These are phyloP conservation scores for Leccinum barrowsii DNA, from an alignment of 768 basidiomycete species.

Conservation along the genomic window DNA sequence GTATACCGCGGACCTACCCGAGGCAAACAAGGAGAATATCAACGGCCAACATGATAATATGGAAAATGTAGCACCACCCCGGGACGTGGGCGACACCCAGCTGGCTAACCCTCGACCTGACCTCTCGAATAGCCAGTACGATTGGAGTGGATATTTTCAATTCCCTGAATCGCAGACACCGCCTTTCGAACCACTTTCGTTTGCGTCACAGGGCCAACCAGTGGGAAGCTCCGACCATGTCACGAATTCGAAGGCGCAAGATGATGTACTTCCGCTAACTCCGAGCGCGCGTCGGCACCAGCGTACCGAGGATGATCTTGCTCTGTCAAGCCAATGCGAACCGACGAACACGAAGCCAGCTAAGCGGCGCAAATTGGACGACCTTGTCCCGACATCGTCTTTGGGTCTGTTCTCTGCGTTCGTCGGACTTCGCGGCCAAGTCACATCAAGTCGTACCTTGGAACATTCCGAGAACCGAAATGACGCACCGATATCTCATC, in stretches of 20 bases:
- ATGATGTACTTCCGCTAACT: slow-evolving; percentile 3
- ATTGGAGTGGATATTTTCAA: slow-evolving; percentile 24
- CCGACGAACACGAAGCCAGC: neutral
- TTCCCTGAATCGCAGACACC: slow-evolving; percentile 18
- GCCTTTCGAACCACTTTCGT: slow-evolving; percentile 25
- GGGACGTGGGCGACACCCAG: neutral
- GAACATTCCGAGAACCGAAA: slow-evolving; percentile 11
- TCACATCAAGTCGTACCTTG: neutral
- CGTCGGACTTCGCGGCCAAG: slow-evolving; percentile 25
- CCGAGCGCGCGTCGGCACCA: neutral
- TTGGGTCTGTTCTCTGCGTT: slow-evolving; percentile 25
- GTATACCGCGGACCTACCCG: neutral
- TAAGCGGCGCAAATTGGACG: slow-evolving; percentile 28
- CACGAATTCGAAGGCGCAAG: slow-evolving; percentile 3
- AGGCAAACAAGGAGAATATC: slow-evolving; percentile 14
- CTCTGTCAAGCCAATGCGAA: slow-evolving; percentile 1
- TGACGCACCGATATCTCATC: slow-evolving; percentile 9
- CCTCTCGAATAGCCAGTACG: slow-evolving; percentile 3
- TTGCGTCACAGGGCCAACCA: slow-evolving; percentile 18
- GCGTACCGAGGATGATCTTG: neutral
- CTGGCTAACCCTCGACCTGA: neutral
- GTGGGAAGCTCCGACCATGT: neutral
- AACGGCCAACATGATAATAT: slow-evolving; percentile 12
- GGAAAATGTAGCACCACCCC: slow-evolving; percentile 14
- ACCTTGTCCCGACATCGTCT: slow-evolving; percentile 22